Evolutionary conservation across 1,139 yeast species (phyloP).

Genomic region (Saccharomyces hybrid): DNA sequence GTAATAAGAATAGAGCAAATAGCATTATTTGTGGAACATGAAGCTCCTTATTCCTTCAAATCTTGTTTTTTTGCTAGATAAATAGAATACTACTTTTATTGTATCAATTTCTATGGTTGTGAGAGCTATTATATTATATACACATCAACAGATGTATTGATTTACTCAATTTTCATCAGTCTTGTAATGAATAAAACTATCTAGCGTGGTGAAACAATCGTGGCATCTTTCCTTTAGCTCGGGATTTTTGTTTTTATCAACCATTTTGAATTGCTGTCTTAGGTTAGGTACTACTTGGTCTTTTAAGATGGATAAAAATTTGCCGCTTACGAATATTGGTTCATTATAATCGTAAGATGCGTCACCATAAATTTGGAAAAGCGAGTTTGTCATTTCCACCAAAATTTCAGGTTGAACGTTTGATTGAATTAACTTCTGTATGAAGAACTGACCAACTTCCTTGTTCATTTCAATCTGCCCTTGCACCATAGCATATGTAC

Average conservation of each 20-base stretch:
- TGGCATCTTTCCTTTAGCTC: slow-evolving; percentile 58
- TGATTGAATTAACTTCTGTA: slow-evolving; percentile 29
- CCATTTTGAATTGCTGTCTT: slow-evolving; percentile 43
- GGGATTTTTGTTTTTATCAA: slow-evolving; percentile 59
- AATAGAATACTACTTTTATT: neutral
- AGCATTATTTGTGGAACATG: neutral
- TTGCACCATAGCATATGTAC: slow-evolving; percentile 45
- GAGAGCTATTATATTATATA: neutral
- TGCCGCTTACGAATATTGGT: slow-evolving; percentile 54
- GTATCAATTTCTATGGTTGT: neutral
- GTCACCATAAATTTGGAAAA: slow-evolving; percentile 83
- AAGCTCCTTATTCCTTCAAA: too few relatives aligned
- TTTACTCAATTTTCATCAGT: slow-evolving; percentile 31
- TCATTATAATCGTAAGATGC: slow-evolving; percentile 54
- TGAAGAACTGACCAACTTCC: slow-evolving; percentile 41
- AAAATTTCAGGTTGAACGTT: slow-evolving; percentile 34
- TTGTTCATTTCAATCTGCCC: slow-evolving; percentile 42
- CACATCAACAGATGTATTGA: neutral
- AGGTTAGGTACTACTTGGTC: slow-evolving; percentile 40
- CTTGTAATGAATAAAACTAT: slow-evolving; percentile 74
- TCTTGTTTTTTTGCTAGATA: neutral
- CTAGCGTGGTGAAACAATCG: slow-evolving; percentile 59
- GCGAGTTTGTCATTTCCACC: slow-evolving; percentile 52
- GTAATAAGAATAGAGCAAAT: neutral
- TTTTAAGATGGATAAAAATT: slow-evolving; percentile 41